Evolutionary conservation across 495 filamentous ascomycete genomes (phyloP).

Genomic region (Aspergillus nidulans): DNA sequence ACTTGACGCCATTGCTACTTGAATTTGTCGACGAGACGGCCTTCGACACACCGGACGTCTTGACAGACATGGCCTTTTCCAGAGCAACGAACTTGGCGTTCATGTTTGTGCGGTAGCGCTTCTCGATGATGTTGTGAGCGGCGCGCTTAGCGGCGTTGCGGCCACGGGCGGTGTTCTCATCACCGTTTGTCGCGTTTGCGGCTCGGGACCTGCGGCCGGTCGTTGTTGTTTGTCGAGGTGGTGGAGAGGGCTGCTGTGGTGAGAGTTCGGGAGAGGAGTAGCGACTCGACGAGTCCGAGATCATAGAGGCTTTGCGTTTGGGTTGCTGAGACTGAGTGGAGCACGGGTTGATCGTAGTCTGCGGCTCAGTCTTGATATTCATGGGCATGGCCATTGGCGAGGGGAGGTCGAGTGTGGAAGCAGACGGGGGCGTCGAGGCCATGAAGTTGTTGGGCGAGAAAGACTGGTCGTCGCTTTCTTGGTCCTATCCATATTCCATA

Average conservation of each 20-base stretch:
- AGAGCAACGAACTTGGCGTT: conserved; percentile 48
- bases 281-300: conserved; percentile 5
- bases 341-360: neutral
- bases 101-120: conserved; percentile 51
- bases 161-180: conserved; percentile 30
- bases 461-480: conserved; percentile 42
- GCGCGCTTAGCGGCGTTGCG: conserved; percentile 46
- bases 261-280: conserved; percentile 36
- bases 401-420: conserved; percentile 11
- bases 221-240: conserved; percentile 14
- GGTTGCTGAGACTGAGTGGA: neutral
- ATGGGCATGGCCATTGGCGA: conserved; percentile 9
- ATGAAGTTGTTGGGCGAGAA: conserved; percentile 28
- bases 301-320: conserved; percentile 20
- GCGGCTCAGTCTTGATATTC: neutral
- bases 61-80: conserved; percentile 35
- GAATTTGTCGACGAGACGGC: neutral
- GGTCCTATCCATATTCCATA: too few species aligned
- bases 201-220: conserved; percentile 32
- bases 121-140: conserved; percentile 53
- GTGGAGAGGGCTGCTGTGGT: conserved; percentile 23
- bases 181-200: conserved; percentile 9
- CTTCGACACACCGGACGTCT: conserved; percentile 16
- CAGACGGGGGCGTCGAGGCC: conserved; percentile 17
- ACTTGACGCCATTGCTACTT: conserved; percentile 7